Percentiles rank a stretch among this genome's conserved stretches.
phyloP scores from a whole-genome alignment of 192 early-diverging fungal genomes.

The Linnemannia exigua region DNA sequence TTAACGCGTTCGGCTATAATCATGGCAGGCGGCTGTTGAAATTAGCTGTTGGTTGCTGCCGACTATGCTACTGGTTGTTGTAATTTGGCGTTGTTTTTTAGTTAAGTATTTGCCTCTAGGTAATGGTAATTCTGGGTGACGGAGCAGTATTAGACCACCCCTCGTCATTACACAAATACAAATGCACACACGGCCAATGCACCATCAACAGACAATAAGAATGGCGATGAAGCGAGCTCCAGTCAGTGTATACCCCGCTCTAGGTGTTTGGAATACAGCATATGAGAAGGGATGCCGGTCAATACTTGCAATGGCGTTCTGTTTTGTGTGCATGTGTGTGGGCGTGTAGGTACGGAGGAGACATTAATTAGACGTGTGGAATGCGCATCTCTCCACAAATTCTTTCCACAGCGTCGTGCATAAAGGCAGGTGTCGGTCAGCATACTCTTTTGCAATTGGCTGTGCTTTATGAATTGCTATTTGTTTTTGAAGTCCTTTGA shows the following conservation, averaged over 20 bases:
- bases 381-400: not conserved
- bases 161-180: not conserved
- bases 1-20: not conserved
- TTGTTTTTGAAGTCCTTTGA: not conserved
- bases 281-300: not conserved
- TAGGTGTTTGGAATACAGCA: not conserved
- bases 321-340: not conserved
- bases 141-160: not conserved
- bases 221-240: not conserved
- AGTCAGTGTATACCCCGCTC: not conserved
- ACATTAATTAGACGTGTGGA: not conserved
- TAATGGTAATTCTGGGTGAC: not conserved
- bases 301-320: not conserved
- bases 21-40: not conserved
- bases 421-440: no score
- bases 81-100: no score
- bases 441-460: no score
- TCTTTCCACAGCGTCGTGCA: not conserved
- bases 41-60: not conserved
- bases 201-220: not conserved
- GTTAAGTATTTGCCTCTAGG: no score
- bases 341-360: not conserved
- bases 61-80: not conserved
- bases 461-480: not conserved
- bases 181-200: not conserved